Evolutionary conservation across 305 asterid species (phyloP).

Genomic region (Rubia occidens): DNA sequence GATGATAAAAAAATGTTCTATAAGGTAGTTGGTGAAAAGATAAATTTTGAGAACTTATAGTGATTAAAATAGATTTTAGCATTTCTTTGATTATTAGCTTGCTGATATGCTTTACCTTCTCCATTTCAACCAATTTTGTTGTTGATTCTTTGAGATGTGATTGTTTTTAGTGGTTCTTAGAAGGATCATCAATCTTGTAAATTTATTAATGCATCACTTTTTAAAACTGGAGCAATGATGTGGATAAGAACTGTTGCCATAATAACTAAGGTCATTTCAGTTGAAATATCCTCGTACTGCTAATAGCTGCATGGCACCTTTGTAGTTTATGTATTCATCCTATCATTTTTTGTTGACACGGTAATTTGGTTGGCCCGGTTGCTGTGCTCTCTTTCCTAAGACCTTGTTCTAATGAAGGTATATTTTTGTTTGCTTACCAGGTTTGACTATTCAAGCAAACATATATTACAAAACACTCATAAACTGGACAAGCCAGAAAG

Average conservation of each 20-base stretch:
- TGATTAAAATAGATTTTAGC: neutral
- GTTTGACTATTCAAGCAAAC: slow-evolving; percentile 87
- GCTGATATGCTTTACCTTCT: neutral
- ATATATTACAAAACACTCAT: slow-evolving; percentile 68
- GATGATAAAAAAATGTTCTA: too few relatives aligned
- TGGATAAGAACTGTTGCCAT: neutral
- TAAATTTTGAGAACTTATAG: too few relatives aligned
- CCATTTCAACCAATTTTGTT: neutral
- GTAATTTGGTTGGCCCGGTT: neutral
- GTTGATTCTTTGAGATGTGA: neutral
- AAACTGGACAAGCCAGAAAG: slow-evolving; percentile 97
- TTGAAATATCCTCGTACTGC: neutral
- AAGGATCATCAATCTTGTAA: neutral
- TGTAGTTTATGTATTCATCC: too few relatives aligned
- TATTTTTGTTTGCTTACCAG: slow-evolving; percentile 30
- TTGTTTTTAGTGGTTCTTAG: neutral
- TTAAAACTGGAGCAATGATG: neutral
- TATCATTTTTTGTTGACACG: neutral
- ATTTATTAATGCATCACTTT: neutral
- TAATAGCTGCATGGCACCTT: too few relatives aligned
- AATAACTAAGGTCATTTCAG: neutral
- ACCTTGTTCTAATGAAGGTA: neutral
- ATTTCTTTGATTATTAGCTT: neutral
- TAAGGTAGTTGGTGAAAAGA: too few relatives aligned
- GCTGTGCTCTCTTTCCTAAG: neutral